phyloP scores from a whole-genome alignment of 192 early-diverging fungal species.

The Coemansia sp. region DNA sequence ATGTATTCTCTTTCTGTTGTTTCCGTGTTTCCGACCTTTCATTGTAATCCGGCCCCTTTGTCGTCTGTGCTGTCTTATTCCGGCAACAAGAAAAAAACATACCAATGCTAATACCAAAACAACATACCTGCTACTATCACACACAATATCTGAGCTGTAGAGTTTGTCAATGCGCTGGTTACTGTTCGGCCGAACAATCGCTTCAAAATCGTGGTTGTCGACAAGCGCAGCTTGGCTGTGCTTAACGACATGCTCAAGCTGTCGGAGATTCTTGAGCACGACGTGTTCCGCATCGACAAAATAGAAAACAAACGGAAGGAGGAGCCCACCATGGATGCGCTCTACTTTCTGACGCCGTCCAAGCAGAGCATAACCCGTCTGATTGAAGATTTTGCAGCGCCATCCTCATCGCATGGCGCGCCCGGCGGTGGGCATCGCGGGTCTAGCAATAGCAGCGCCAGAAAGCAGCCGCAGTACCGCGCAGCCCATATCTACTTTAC shows the following conservation, averaged over 20 bases:
- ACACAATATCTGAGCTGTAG: constrained; percentile 19
- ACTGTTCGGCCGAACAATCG: constrained; percentile 44
- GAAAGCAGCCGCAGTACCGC: constrained; percentile 35
- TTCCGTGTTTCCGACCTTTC: too few relatives aligned
- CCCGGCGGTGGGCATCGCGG: neutral
- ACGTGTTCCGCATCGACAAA: constrained; percentile 49
- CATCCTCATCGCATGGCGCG: constrained; percentile 9
- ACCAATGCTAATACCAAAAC: neutral
- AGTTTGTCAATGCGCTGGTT: constrained; percentile 52
- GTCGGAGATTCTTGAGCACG: constrained; percentile 49
- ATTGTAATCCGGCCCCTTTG: too few relatives aligned
- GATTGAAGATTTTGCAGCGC: constrained; percentile 34
- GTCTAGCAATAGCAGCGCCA: neutral
- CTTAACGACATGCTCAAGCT: constrained; percentile 45
- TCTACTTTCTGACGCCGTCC: constrained; percentile 56
- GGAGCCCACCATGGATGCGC: constrained; percentile 44
- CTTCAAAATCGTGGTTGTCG: constrained; percentile 55
- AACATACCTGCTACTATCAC: constrained; percentile 1
- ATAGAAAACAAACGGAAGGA: constrained; percentile 52
- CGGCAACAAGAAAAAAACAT: neutral
- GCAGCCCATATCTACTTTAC: constrained; percentile 55
- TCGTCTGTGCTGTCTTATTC: neutral
- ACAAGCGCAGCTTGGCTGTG: constrained; percentile 44
- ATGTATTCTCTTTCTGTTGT: too few relatives aligned
- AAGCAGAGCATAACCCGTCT: constrained; percentile 42